Percentiles rank a stretch among this genome's conserved stretches.
These are phyloP conservation scores for Aspergillus glaucus DNA, from an alignment of 2,329 filamentous ascomycete genomes.

Conservation along the genomic window DNA sequence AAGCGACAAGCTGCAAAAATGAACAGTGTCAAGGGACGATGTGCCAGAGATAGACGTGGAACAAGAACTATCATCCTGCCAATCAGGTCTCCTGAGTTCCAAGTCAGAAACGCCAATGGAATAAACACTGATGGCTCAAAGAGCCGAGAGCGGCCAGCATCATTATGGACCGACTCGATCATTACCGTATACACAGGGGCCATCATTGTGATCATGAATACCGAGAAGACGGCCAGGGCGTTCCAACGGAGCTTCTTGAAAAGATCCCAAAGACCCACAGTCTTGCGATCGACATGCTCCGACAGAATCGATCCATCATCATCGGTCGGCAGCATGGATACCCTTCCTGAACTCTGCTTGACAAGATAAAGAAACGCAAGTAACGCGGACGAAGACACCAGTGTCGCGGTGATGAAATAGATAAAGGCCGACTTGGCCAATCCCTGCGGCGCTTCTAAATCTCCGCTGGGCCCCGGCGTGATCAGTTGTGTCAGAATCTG, in stretches of 20 bases:
- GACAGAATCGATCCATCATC: conserved; percentile 11
- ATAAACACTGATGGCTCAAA: conserved; percentile 70
- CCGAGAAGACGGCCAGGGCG: conserved; percentile 68
- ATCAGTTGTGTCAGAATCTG: conserved; percentile 79
- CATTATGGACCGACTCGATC: conserved; percentile 47
- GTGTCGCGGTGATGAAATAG: conserved; percentile 85
- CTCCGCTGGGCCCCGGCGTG: conserved; percentile 45
- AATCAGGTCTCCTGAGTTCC: conserved; percentile 81
- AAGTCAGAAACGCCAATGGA: conserved; percentile 81
- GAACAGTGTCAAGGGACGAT: conserved; percentile 63
- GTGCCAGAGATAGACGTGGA: conserved; percentile 51
- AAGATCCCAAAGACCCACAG: conserved; percentile 57
- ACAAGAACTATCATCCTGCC: conserved; percentile 65
- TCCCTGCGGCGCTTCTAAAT: conserved; percentile 30
- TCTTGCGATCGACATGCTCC: conserved; percentile 28
- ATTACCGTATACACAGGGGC: conserved; percentile 85
- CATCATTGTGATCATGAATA: conserved; percentile 83
- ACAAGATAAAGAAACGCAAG: conserved; percentile 69
- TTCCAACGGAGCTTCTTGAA: conserved; percentile 75
- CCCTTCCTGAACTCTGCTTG: conserved; percentile 35
- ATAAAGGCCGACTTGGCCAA: conserved; percentile 70
- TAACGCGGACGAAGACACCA: conserved; percentile 64
- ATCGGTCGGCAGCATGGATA: conserved; percentile 5
- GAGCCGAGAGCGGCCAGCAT: conserved; percentile 48
- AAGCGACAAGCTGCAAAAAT: conserved; percentile 58